Base-by-base conservation (phyloP, 768 basidiomycete genomes). In the Mycena epipterygia region DNA sequence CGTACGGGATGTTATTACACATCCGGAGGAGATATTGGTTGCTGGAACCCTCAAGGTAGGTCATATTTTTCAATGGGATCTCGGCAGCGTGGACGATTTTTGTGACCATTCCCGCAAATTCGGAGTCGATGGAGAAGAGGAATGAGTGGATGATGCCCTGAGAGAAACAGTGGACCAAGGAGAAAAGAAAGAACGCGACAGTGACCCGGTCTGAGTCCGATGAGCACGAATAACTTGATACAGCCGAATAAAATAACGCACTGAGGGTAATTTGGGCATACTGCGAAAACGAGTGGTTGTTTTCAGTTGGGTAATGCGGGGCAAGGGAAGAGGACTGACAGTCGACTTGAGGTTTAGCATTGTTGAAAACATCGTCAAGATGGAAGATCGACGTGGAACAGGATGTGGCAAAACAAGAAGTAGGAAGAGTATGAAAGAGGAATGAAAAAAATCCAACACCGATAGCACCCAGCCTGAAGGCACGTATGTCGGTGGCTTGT, bases 61-160 rank as follows among this genome's bases (percentile, higher is more conserved):
- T 84, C 21, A 83, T 80, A 44, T 85, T 83, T 5, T 72, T 56
- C 1, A 74, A 25, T 5, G 84, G 81, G 29, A 88, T 81, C 4
- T 79, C 60, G 2, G 81, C 85, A 0, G 76, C 74, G 7, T 76
- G 52, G 23, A 85, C 80, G 64, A 90, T 83, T 13, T 74, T 73
- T 27, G 78, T 73, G 16, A 86, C 76, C 33, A 89, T 71, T 2
- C 73, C 65, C 58, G 76, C 74, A 70, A 85, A 85, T 30, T 83
- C 76, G 9, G 81, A 73, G 72, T 90, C 89, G 73, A 86, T 68
- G 25, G 79, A 80, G 75, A 81, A 87, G 14, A 89, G 81, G 21
- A 87, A 77, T 1, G 87, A 83, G 73, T 88, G 88, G 39, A 89
- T 77, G 63, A 86, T 77, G 65, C 86, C 89, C 67, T 89, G 89